Conservation (phyloP, 208 protist genomes). For the Leishmania lainsoni region DNA sequence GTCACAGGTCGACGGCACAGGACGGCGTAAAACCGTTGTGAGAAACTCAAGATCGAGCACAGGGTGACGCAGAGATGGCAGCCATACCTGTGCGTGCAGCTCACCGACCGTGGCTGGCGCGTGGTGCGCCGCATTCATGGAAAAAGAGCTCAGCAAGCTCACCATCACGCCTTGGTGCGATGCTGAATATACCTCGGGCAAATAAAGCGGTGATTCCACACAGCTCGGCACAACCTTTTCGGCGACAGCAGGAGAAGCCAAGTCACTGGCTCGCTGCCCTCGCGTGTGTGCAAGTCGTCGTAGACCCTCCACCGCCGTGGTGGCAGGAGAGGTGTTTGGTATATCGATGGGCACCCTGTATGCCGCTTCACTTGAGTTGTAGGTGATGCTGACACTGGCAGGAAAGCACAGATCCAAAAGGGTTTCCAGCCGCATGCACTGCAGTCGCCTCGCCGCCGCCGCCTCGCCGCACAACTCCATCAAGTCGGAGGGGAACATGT, state of each 20-base stretch:
- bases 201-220: constrained; percentile 9
- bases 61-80: constrained; percentile 64
- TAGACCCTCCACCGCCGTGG: not conserved
- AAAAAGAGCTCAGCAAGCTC: constrained; percentile 16
- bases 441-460: constrained; percentile 9
- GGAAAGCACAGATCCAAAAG: constrained; percentile 20
- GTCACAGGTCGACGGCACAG: not conserved
- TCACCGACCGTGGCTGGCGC: not conserved
- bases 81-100: constrained; percentile 46
- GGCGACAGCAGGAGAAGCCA: not conserved
- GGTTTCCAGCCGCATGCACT: not conserved
- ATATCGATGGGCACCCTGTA: not conserved
- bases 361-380: not conserved
- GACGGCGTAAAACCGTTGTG: not conserved
- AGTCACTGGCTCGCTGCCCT: not conserved
- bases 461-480: constrained; percentile 47
- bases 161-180: constrained; percentile 10
- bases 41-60: constrained; percentile 40
- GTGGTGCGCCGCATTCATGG: constrained; percentile 1
- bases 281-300: not conserved
- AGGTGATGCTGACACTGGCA: not conserved
- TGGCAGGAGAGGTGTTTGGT: not conserved
- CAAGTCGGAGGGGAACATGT: constrained; percentile 25
- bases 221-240: constrained; percentile 10
- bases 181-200: not conserved